phyloP scores from a whole-genome alignment of 2,329 filamentous ascomycete species.

The Thielaviopsis ethacetica region DNA sequence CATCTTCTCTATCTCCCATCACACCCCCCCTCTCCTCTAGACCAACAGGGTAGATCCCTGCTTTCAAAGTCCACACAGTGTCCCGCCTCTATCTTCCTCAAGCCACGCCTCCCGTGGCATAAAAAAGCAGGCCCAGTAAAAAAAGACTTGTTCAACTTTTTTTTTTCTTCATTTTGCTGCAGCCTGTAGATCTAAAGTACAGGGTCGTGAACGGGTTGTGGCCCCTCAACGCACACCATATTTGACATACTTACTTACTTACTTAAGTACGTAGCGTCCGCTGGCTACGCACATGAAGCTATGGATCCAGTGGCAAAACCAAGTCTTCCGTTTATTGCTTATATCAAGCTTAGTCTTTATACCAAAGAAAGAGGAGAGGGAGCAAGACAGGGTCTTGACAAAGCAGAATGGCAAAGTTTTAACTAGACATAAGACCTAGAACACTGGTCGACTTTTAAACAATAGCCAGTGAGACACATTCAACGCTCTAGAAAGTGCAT shows the following conservation, averaged over 20 bases:
- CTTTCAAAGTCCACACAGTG: too few species aligned
- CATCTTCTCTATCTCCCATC: too few species aligned
- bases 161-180: too few species aligned
- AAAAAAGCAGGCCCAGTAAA: too few species aligned
- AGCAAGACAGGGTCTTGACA: background rate
- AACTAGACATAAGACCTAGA: background rate
- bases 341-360: background rate
- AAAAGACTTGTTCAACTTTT: too few species aligned
- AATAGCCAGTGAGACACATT: background rate
- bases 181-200: background rate
- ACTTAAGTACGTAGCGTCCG: background rate
- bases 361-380: background rate
- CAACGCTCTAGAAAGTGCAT: background rate
- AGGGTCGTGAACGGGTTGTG: background rate
- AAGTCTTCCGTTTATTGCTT: background rate
- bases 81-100: too few species aligned
- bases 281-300: too few species aligned
- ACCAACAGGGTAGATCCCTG: too few species aligned
- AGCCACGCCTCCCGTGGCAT: too few species aligned
- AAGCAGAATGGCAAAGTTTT: background rate
- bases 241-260: background rate
- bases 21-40: too few species aligned
- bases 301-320: too few species aligned
- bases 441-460: background rate
- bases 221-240: background rate